Conservation (phyloP, 1,139 yeast species). For the Tardiomyces depauwii region DNA sequence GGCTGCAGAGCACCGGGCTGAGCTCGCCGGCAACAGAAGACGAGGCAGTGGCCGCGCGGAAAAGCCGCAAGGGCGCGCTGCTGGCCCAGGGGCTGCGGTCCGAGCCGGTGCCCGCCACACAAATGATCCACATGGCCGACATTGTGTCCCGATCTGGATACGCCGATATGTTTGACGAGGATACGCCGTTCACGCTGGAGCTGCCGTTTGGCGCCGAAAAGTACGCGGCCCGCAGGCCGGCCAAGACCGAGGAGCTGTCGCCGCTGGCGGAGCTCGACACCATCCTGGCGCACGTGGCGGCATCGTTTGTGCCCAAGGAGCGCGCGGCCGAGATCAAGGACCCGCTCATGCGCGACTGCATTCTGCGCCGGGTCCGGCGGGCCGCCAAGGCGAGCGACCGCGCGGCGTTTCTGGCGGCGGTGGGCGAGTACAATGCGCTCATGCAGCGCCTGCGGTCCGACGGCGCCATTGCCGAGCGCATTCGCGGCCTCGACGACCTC, state of each 20-base stretch:
- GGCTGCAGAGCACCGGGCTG: slow-evolving; percentile 4
- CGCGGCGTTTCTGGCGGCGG: slow-evolving; percentile 23
- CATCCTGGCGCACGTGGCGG: slow-evolving; percentile 39
- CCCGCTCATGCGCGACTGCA: slow-evolving; percentile 30
- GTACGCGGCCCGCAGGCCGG: slow-evolving; percentile 14
- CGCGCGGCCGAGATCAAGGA: slow-evolving; percentile 31
- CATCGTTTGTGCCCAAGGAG: slow-evolving; percentile 34
- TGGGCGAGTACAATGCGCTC: slow-evolving; percentile 33
- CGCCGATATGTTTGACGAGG: slow-evolving; percentile 6
- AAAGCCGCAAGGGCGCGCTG: neutral
- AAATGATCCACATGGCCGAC: neutral
- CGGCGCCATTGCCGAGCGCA: slow-evolving; percentile 27
- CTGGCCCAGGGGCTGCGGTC: neutral
- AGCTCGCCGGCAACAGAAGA: neutral
- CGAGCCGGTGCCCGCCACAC: slow-evolving; percentile 1
- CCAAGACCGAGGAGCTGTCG: slow-evolving; percentile 39
- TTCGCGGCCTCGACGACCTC: slow-evolving; percentile 29
- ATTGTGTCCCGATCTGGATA: slow-evolving; percentile 1
- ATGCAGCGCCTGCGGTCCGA: slow-evolving; percentile 26
- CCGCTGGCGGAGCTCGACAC: slow-evolving; percentile 65
- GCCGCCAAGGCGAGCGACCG: slow-evolving; percentile 32
- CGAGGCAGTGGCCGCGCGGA: neutral
- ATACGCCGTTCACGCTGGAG: slow-evolving; percentile 6
- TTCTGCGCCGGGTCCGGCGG: slow-evolving; percentile 34
- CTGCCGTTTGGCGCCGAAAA: slow-evolving; percentile 16